phyloP scores from a whole-genome alignment of 2,329 filamentous ascomycete genomes.

The Ophioceras dolichostomum region DNA sequence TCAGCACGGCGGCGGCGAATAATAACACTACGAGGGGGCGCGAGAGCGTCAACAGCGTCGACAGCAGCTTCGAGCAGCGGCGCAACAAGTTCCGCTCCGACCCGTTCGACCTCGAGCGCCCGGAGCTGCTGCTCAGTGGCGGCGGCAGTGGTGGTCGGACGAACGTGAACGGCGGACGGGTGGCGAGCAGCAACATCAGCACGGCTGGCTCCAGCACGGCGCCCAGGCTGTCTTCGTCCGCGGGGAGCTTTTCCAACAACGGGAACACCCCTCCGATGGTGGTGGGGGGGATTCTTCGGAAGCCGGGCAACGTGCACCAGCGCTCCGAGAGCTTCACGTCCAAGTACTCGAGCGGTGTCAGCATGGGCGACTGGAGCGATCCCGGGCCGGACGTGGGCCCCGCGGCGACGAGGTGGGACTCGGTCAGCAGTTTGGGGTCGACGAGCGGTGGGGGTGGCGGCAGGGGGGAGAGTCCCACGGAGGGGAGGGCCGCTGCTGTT shows the following conservation, averaged over 20 bases:
- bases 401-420: conserved; percentile 14
- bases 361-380: conserved; percentile 35
- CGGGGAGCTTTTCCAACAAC: conserved; percentile 1
- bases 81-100: conserved; percentile 47
- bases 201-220: conserved; percentile 10
- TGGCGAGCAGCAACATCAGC: conserved; percentile 16
- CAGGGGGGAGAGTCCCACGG: conserved; percentile 8
- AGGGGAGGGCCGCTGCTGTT: conserved; percentile 8
- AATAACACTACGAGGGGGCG: conserved; percentile 15
- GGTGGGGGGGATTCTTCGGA: conserved; percentile 10
- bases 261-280: conserved; percentile 10
- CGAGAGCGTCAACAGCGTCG: conserved; percentile 28
- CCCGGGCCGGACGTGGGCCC: conserved; percentile 42
- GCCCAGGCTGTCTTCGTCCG: conserved; percentile 3
- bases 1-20: conserved; percentile 14
- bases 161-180: conserved; percentile 1
- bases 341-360: conserved; percentile 39
- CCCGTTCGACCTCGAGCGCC: conserved; percentile 50
- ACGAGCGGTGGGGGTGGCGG: conserved; percentile 15
- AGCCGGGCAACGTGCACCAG: conserved; percentile 19
- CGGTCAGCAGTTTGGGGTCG: background rate
- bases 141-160: conserved; percentile 5
- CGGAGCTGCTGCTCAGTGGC: conserved; percentile 26
- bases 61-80: conserved; percentile 21
- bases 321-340: conserved; percentile 23